Base-by-base conservation (phyloP, 768 basidiomycete species). In the Clavulina sp. region DNA sequence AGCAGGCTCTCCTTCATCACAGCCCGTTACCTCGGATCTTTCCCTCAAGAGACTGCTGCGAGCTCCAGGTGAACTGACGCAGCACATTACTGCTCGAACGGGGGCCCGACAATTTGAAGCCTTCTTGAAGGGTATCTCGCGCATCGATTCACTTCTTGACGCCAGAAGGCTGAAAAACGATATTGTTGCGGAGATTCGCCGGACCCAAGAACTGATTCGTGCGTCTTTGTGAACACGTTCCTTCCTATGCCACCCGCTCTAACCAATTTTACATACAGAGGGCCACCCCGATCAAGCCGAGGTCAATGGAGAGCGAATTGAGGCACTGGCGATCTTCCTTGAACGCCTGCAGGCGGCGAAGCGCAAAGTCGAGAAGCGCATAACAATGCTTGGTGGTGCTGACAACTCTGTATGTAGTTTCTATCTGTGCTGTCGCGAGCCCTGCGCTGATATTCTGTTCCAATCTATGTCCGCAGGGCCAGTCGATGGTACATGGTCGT, bases 91-190 rank as follows among this genome's bases (percentile, higher is more conserved):
- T 2, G 78, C 84, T 53, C 76, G 78, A 29, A 93, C 89, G 1
- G 78, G 83, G 59, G 59, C 74, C 5, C 78, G 80, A 43, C 82
- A 91, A 52, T 96, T 96, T 58, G 92, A 96, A 57, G 81, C 80
- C 0, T 97, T 96, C 64, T 68, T 97, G 48, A 75, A 79, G 30
- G 86, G 88, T 52, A 89, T 97, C 60, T 75, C 72, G 54, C 75
- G 78, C 30, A 80, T 80, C 58, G 81, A 81, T 7, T 91, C 83
- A 3, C 69, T 96, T 4, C 64, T 91, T 30, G 95, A 99, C 60
- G 91, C 91, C 2, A 74, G 89, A 51, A 72, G 92, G 23, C 65
- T 97, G 34, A 84, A 92, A 66, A 92, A 86, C 57, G 95, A 99
- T 59, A 74, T 99, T 32, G 78, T 83, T 56, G 76, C 85, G n/a